Evolutionary conservation across 306 rosid species (phyloP).

Genomic region (Rubus idaeus): DNA sequence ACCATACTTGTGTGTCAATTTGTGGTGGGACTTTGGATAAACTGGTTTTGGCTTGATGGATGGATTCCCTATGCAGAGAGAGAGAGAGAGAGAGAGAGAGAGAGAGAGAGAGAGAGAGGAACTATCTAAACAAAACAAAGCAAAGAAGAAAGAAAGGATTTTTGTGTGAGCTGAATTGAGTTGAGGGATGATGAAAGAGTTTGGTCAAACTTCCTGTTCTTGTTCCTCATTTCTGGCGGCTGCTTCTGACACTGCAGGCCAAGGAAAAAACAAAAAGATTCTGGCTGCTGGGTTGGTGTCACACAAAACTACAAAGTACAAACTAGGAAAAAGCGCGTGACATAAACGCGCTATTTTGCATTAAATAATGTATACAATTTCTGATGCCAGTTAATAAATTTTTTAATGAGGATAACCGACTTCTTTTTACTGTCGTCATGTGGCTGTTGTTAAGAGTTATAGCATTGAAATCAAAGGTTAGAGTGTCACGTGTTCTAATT

Average conservation of each 20-base stretch:
- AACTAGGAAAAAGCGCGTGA: not conserved
- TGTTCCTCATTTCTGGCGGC: slow-evolving; percentile 11
- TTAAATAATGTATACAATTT: no score
- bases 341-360: not conserved
- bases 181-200: not conserved
- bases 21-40: not conserved
- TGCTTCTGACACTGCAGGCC: not conserved
- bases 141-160: not conserved
- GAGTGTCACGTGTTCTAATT: no score
- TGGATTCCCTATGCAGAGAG: not conserved
- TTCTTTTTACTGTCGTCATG: no score
- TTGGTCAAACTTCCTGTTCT: not conserved
- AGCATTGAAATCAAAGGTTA: no score
- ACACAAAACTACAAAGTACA: not conserved
- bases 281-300: not conserved
- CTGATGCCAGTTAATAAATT: no score
- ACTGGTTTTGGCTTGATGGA: not conserved
- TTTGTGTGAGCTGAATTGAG: not conserved
- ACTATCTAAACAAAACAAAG: not conserved
- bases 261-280: not conserved
- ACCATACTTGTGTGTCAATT: not conserved
- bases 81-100: not conserved
- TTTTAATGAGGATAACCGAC: no score
- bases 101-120: no score
- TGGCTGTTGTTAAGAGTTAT: no score